These are phyloP conservation scores for Sphaerulina vaccinii DNA, from an alignment of 2,329 filamentous ascomycete genomes.

Conservation along the genomic window DNA sequence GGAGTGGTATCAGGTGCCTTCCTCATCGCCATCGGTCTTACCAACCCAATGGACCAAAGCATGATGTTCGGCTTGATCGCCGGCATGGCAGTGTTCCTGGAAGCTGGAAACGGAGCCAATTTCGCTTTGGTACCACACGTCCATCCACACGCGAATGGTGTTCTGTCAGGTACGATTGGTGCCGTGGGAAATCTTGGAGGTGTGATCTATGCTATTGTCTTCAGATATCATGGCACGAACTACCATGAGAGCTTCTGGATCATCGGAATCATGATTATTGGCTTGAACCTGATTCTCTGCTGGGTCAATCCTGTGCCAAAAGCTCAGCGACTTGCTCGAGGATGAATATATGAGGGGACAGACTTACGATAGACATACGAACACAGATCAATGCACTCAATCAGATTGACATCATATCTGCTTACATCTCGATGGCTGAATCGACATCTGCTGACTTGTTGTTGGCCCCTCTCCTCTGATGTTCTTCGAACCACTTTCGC, in stretches of 20 bases:
- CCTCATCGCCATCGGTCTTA: slow-evolving; percentile 59
- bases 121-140: slow-evolving; percentile 85
- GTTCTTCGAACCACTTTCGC: no score
- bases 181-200: slow-evolving; percentile 81
- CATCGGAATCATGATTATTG: slow-evolving; percentile 73
- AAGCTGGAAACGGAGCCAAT: slow-evolving; percentile 81
- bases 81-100: slow-evolving; percentile 75
- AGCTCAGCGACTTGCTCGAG: slow-evolving; percentile 1
- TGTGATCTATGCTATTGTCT: slow-evolving; percentile 78
- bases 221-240: slow-evolving; percentile 67
- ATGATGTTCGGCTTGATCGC: slow-evolving; percentile 76
- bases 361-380: no score
- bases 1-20: slow-evolving; percentile 58
- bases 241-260: slow-evolving; percentile 77
- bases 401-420: no score
- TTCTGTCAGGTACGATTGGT: slow-evolving; percentile 73
- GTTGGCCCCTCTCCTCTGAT: no score
- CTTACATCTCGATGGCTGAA: no score
- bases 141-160: slow-evolving; percentile 76
- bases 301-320: slow-evolving; percentile 62
- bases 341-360: no score
- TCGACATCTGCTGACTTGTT: no score
- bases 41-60: slow-evolving; percentile 59
- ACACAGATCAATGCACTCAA: no score
- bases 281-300: slow-evolving; percentile 62